These are phyloP conservation scores for Periconia sp. DNA, from an alignment of 2,329 filamentous ascomycete species.

Conservation along the genomic window DNA sequence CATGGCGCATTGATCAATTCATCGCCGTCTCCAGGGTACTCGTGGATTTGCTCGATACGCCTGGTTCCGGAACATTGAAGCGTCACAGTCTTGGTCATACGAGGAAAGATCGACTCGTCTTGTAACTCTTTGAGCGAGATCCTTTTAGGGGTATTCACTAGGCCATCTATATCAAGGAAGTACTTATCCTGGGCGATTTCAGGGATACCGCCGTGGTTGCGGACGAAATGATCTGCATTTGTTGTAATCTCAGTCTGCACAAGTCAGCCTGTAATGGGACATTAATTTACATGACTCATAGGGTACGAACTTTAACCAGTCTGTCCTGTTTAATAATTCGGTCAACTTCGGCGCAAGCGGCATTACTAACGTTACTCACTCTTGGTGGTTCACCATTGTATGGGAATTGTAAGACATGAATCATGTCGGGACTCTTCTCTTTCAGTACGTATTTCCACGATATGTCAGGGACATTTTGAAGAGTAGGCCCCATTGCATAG, in stretches of 20 bases:
- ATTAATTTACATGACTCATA: background rate
- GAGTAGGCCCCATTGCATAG: constrained; percentile 48
- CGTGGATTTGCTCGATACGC: constrained; percentile 70
- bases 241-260: constrained; percentile 61
- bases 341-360: background rate
- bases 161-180: constrained; percentile 63
- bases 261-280: constrained; percentile 21
- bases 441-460: constrained; percentile 54
- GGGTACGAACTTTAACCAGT: constrained; percentile 52
- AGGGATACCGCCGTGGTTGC: constrained; percentile 76
- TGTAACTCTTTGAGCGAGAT: constrained; percentile 66
- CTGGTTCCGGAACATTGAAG: constrained; percentile 74
- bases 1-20: constrained; percentile 56
- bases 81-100: constrained; percentile 63
- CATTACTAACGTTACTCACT: constrained; percentile 21
- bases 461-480: constrained; percentile 59
- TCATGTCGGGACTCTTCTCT: constrained; percentile 55
- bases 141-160: constrained; percentile 64
- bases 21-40: constrained; percentile 72
- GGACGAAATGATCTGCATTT: constrained; percentile 69
- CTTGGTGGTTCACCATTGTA: constrained; percentile 55
- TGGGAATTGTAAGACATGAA: constrained; percentile 55
- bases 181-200: constrained; percentile 64
- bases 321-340: constrained; percentile 46
- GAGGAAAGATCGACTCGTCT: constrained; percentile 65